Percentiles rank a stretch among this genome's conserved stretches.
Conservation (phyloP, 148 eudicot species). For the Vaccinium myrtillus region DNA sequence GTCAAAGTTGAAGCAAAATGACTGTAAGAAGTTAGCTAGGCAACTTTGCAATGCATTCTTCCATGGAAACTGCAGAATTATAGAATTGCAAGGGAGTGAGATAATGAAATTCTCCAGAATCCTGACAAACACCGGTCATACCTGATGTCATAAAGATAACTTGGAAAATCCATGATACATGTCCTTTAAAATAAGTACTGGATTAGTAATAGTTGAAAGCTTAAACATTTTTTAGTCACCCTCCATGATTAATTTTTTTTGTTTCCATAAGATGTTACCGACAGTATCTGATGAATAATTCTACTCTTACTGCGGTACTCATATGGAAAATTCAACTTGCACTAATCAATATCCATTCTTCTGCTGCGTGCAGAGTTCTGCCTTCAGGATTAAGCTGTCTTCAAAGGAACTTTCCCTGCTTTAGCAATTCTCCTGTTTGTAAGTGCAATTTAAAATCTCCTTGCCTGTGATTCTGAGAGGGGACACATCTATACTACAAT, state of each 20-base stretch:
- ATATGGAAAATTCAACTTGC: neutral
- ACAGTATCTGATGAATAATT: neutral
- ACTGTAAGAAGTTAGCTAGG: neutral
- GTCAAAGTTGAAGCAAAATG: neutral
- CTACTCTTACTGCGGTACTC: neutral
- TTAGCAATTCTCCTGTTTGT: constrained; percentile 36
- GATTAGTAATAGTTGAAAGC: neutral
- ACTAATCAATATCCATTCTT: neutral
- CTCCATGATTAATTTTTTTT: neutral
- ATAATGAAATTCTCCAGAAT: neutral
- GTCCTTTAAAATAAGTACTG: neutral
- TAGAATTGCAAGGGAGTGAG: neutral
- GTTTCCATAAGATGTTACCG: neutral
- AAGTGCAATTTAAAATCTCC: constrained; percentile 16
- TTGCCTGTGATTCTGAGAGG: neutral
- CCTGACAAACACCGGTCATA: neutral
- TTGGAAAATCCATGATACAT: neutral
- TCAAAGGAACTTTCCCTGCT: constrained; percentile 40
- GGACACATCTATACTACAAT: neutral
- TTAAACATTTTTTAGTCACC: neutral
- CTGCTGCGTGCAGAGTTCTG: constrained; percentile 22
- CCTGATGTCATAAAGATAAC: neutral
- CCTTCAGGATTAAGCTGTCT: constrained; percentile 42
- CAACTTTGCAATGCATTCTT: neutral
- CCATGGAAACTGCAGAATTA: neutral